Evolutionary conservation across 2,329 filamentous ascomycete genomes (phyloP).

Genomic region (Fonsecaea multimorphosa): DNA sequence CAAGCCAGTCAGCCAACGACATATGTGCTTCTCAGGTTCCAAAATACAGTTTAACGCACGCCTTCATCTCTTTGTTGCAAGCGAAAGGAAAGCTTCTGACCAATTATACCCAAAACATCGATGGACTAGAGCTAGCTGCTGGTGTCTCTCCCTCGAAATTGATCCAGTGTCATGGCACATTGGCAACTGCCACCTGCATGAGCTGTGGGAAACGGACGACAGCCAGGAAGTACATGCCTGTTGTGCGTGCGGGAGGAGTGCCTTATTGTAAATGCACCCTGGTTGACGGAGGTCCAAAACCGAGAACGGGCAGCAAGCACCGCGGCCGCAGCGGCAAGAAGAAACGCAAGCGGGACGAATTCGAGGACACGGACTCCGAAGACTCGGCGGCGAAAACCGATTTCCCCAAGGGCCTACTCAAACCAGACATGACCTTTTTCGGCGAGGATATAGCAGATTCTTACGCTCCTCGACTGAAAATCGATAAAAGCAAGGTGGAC

Average conservation of each 20-base stretch:
- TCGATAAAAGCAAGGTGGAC: conserved; percentile 81
- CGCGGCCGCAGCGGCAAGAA: conserved; percentile 30
- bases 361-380: conserved; percentile 48
- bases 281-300: conserved; percentile 14
- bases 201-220: conserved; percentile 76
- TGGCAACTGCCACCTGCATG: conserved; percentile 88
- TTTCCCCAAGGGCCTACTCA: conserved; percentile 69
- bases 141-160: conserved; percentile 82
- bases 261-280: conserved; percentile 66
- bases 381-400: conserved; percentile 64
- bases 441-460: conserved; percentile 84
- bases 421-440: conserved; percentile 97
- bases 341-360: conserved; percentile 39
- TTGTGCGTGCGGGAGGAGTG: conserved; percentile 76
- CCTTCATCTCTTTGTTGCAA: conserved; percentile 89
- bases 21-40: conserved; percentile 48
- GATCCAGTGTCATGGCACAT: conserved; percentile 95
- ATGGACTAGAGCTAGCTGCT: conserved; percentile 88
- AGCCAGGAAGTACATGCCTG: conserved; percentile 78
- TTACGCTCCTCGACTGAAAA: conserved; percentile 79
- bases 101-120: conserved; percentile 98
- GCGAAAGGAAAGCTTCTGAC: conserved; percentile 87
- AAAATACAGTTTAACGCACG: conserved; percentile 87
- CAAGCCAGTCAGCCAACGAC: conserved; percentile 14
- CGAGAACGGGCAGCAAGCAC: conserved; percentile 11